Conservation (phyloP, 805 yeast species). For the Saturnispora serradocipensis region DNA sequence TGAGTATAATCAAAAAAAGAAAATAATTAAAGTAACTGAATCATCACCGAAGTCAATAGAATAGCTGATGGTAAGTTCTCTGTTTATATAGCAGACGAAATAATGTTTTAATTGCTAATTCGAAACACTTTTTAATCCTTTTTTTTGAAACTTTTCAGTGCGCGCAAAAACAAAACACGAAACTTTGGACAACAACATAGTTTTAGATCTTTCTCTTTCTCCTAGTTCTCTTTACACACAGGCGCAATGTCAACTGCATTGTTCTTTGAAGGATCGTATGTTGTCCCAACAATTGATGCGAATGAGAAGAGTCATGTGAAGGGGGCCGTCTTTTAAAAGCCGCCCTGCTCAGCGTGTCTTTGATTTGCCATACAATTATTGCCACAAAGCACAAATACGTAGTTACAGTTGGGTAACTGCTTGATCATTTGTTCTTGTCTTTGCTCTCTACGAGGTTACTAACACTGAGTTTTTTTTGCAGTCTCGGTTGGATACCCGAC, state of each 20-base stretch:
- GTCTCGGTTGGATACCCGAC: constrained; percentile 80
- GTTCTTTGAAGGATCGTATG: constrained; percentile 9
- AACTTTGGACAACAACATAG: constrained; percentile 3
- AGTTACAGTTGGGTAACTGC: neutral
- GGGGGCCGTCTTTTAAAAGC: neutral
- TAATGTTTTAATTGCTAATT: neutral
- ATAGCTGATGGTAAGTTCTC: too few species aligned
- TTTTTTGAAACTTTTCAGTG: neutral
- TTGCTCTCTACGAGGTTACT: constrained; percentile 8
- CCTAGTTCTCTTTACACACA: neutral
- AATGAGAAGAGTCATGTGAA: neutral
- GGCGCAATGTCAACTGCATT: constrained; percentile 6
- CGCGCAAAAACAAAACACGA: constrained; percentile 4
- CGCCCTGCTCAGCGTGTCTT: neutral
- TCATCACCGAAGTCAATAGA: too few species aligned
- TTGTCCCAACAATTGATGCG: neutral
- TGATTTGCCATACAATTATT: neutral
- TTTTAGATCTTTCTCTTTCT: neutral
- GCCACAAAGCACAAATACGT: neutral
- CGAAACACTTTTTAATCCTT: neutral
- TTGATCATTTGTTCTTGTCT: constrained; percentile 4
- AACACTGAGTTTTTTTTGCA: constrained; percentile 15
- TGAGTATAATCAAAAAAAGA: too few species aligned
- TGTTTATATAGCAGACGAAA: neutral
- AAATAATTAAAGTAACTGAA: too few species aligned